Base-by-base conservation (phyloP, 2,329 filamentous ascomycete genomes). In the Ceratocystis huliohia region DNA sequence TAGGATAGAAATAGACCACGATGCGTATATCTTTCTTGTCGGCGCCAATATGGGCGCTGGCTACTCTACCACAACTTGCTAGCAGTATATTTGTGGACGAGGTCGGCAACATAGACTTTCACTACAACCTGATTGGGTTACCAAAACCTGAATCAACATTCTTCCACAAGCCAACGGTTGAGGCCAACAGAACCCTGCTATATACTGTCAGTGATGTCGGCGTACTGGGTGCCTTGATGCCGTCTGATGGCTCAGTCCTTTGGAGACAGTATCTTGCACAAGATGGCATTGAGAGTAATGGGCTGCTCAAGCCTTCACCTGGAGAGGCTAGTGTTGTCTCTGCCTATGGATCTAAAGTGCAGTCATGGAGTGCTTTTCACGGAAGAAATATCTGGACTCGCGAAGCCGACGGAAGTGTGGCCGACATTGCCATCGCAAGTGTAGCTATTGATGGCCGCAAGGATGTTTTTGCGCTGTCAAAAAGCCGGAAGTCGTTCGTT, bases 61-160 rank as follows among this genome's bases (percentile, higher is more conserved):
- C 76, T 66, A 72, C 76, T 62, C 71, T 78, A 61, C 78, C 83
- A 64, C 71, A 71, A 5, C 50, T 37, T 8, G 61, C 64, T 10
- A 74, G 77, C 73, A 89, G 91, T 70, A 85, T 97, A 68, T 96
- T 91, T 78, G 81, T 84, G 71, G 94, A 99, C 74, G 93, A 99
- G 76, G 91, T 95, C 71, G 92, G 87, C 78, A 83, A 90, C 72
- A 84, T 95, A 75, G 94, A 99, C 77, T 97, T 91, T 78, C 93
- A 97, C 77, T 86, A 96, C 78, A 85, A 89, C 70, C 86, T 97
- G 62, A 80, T 99, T 72, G 94, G 94, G 73, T 78, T 89, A 46
- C 91, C 94, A 65, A 88, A 88, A 74, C 80, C 84, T 74, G 84
- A 89, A 69, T 89, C 90, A 69, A 96, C 93, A 71, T 95, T 97